Evolutionary conservation across 495 filamentous ascomycete genomes (phyloP).

Genomic region (Aspergillus affinis): DNA sequence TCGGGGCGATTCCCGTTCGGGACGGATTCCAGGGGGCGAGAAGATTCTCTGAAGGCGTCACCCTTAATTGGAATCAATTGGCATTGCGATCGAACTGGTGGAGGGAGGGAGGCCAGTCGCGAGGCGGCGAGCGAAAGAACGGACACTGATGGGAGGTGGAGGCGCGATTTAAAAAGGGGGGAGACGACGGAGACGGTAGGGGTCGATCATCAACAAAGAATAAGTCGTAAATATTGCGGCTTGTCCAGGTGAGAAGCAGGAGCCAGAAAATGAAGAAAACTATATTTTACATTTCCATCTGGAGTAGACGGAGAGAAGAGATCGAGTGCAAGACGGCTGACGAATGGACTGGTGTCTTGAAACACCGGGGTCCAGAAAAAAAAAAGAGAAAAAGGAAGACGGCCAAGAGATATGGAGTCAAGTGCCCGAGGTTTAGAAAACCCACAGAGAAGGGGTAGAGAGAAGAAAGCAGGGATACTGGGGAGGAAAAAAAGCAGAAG

Average conservation of each 20-base stretch:
- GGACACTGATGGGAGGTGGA: constrained; percentile 7
- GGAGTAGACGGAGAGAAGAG: background rate
- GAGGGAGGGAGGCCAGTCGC: constrained; percentile 13
- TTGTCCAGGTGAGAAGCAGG: background rate
- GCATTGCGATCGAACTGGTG: constrained; percentile 18
- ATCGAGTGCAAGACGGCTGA: background rate
- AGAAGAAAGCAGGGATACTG: background rate
- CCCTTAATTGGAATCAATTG: constrained; percentile 18
- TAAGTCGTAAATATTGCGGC: background rate
- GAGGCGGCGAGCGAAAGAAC: constrained; percentile 13
- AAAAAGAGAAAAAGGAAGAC: constrained; percentile 7
- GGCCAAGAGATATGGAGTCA: background rate
- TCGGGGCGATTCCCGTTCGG: constrained; percentile 1
- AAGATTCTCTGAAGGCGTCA: constrained; percentile 11
- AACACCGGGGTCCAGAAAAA: background rate
- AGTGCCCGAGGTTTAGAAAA: background rate
- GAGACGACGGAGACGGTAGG: constrained; percentile 18
- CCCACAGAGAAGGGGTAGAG: constrained; percentile 2
- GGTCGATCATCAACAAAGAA: constrained; percentile 13
- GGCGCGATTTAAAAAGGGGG: constrained; percentile 25
- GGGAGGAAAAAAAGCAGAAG: background rate
- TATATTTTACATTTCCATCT: background rate
- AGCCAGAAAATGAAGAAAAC: background rate
- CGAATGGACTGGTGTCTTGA: background rate
- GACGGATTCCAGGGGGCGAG: constrained; percentile 4